These are phyloP conservation scores for Pichia sp. DNA, from an alignment of 1,139 yeast species.

Conservation along the genomic window DNA sequence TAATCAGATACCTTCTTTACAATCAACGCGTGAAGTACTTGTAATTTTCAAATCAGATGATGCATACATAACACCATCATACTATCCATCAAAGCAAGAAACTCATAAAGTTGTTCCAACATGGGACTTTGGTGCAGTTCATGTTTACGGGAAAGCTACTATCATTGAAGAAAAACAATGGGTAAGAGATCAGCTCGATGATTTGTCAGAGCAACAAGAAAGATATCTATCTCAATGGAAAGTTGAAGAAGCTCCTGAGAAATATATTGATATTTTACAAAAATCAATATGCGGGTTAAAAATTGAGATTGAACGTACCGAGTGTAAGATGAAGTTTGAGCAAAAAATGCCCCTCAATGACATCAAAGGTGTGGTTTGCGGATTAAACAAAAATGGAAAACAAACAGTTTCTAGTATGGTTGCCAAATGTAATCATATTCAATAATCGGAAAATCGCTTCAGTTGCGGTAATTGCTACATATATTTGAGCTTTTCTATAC, in stretches of 20 bases:
- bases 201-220: conserved; percentile 46
- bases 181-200: conserved; percentile 40
- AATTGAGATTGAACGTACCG: conserved; percentile 42
- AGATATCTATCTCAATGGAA: conserved; percentile 43
- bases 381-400: conserved; percentile 23
- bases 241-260: conserved; percentile 52
- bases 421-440: not conserved
- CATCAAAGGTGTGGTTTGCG: conserved; percentile 46
- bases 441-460: too few relatives aligned
- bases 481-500: too few relatives aligned
- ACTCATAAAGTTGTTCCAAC: conserved; percentile 66
- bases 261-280: conserved; percentile 37
- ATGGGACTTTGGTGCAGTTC: conserved; percentile 63
- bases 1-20: conserved; percentile 44
- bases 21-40: conserved; percentile 34
- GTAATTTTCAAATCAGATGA: conserved; percentile 50
- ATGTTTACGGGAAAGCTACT: conserved; percentile 47
- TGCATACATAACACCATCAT: conserved; percentile 53
- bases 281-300: conserved; percentile 56
- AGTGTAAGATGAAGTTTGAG: conserved; percentile 56
- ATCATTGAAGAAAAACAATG: conserved; percentile 42
- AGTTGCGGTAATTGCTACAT: too few relatives aligned
- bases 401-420: conserved; percentile 8
- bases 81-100: conserved; percentile 50
- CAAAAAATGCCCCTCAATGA: conserved; percentile 43